phyloP scores from a whole-genome alignment of 164 flowering plant genomes.

The Magnolia officinalis region DNA sequence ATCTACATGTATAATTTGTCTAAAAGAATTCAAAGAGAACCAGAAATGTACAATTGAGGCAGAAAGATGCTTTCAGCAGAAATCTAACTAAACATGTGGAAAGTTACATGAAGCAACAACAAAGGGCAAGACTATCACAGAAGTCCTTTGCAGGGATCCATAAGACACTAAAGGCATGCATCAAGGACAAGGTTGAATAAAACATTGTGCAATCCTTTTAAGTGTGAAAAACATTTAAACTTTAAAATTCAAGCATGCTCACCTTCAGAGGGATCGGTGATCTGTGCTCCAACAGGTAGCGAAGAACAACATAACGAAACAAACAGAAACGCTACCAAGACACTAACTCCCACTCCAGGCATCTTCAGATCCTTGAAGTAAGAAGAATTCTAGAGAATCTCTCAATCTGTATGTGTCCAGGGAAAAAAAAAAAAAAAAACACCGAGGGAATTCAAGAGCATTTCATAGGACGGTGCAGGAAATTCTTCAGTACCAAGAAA shows the following conservation, averaged over 20 bases:
- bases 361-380: background rate
- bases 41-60: background rate
- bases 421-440: background rate
- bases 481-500: background rate
- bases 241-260: background rate
- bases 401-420: background rate
- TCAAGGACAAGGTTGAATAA: background rate
- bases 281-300: constrained; percentile 3
- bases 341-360: background rate
- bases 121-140: background rate
- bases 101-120: background rate
- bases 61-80: background rate
- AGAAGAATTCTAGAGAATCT: too few species aligned
- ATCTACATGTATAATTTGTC: too few species aligned
- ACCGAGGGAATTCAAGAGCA: background rate
- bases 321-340: background rate
- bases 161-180: background rate
- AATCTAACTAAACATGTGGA: background rate
- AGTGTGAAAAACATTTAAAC: background rate
- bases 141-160: background rate
- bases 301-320: background rate
- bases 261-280: constrained; percentile 7
- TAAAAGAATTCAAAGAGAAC: background rate
- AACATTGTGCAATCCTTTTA: background rate
- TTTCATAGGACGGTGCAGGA: background rate